Conservation (phyloP, 371 early-diverging fungal species). For the Mucor indicus region DNA sequence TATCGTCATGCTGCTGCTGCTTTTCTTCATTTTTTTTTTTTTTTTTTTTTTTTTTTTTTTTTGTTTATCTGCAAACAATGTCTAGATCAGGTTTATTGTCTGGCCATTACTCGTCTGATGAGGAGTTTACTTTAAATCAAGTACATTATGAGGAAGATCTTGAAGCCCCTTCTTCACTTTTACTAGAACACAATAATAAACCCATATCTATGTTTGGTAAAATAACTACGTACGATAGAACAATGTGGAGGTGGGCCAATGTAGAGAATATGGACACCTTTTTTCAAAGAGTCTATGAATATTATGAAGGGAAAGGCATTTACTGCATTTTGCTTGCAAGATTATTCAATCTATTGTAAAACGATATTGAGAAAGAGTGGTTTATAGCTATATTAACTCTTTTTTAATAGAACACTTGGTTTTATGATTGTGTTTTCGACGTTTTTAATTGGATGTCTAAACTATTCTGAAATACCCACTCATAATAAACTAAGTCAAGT, state of each 20-base stretch:
- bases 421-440: conserved; percentile 87
- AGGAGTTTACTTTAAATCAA: conserved; percentile 17
- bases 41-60: conserved; percentile 3
- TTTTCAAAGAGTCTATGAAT: conserved; percentile 77
- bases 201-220: conserved; percentile 4
- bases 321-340: conserved; percentile 72
- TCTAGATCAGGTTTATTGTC: conserved; percentile 14
- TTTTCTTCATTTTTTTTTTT: background rate
- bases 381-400: conserved; percentile 2
- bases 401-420: conserved; percentile 60
- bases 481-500: conserved; percentile 70
- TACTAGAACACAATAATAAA: conserved; percentile 1
- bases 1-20: too few species aligned
- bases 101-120: conserved; percentile 7
- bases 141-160: conserved; percentile 9
- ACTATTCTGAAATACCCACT: conserved; percentile 73
- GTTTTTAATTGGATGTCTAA: conserved; percentile 86
- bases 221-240: conserved; percentile 61
- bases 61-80: conserved; percentile 7
- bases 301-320: conserved; percentile 81
- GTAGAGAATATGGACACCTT: conserved; percentile 81
- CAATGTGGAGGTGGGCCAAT: conserved; percentile 84
- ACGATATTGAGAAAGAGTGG: conserved; percentile 2
- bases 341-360: conserved; percentile 68
- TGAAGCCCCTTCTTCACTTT: conserved; percentile 8